Conservation (phyloP, 805 yeast species). For the Candida quercuum region DNA sequence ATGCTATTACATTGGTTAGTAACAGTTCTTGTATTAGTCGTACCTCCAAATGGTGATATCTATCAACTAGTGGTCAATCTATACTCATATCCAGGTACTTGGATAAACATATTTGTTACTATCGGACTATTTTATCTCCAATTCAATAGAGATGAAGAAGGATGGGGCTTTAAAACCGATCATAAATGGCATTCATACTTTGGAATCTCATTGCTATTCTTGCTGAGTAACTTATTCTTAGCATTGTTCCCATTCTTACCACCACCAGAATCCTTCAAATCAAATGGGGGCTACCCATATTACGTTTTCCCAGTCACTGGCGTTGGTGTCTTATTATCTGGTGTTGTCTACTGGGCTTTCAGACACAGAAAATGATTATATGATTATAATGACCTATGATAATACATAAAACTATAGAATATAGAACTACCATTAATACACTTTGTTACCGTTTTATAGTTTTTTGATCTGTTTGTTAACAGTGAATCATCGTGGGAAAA, state of each 20-base stretch:
- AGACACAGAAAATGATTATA: constrained; percentile 1
- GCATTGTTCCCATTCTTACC: constrained; percentile 54
- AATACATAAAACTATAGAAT: too few species aligned
- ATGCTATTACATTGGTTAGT: constrained; percentile 50
- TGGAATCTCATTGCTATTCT: constrained; percentile 30
- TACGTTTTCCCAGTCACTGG: constrained; percentile 57
- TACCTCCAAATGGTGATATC: constrained; percentile 60
- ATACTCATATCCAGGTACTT: constrained; percentile 59
- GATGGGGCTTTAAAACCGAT: constrained; percentile 32
- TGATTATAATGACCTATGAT: too few species aligned
- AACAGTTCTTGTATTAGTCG: constrained; percentile 45
- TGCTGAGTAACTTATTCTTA: constrained; percentile 42
- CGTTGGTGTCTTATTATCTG: constrained; percentile 36
- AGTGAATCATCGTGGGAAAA: too few species aligned
- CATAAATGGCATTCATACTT: constrained; percentile 26
- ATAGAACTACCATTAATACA: too few species aligned
- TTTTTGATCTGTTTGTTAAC: too few species aligned
- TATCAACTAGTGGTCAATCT: constrained; percentile 59
- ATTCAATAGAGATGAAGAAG: constrained; percentile 29
- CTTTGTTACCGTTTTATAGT: too few species aligned
- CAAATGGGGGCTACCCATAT: constrained; percentile 37
- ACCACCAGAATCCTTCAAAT: constrained; percentile 34
- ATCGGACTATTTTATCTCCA: constrained; percentile 50
- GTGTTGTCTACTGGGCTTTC: constrained; percentile 35
- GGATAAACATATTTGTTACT: constrained; percentile 49